Evolutionary conservation across 1,139 yeast genomes (phyloP), one percentile per base, ranked within the genome.

Genomic region (Blastobotrys elegans): DNA sequence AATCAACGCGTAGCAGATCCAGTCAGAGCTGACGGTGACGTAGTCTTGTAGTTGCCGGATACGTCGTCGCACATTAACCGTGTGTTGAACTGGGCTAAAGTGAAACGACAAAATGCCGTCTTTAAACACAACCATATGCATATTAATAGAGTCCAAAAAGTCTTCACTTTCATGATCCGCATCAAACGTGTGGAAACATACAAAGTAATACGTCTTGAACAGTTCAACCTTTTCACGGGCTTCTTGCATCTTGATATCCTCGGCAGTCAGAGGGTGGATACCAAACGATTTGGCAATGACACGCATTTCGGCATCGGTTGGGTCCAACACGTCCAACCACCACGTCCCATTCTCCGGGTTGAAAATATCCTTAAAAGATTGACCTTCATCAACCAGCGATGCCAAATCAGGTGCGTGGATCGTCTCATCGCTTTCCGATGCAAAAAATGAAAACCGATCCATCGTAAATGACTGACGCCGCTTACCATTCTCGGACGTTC

Each of bases 291-390:
- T 89, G 24, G 95, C 81, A 14, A 92, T 62, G 0, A 86, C 94
- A 63, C 89, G 89, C 96, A 92, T 90, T 65, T 92, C 98, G 54
- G 87, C 96, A 59, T 90, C 98, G 0, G 96, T 86, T 2, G 98
- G 98, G 59, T 89, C 84, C 48, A 86, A 70, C 20, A 92, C 86
- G 65, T 92, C 98, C 10, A 92, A 73, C 97, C 98, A 92, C 76
- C 76, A 72, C 24, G 74, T 68, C 1, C 83, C 80, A 46, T 79
- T 79, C n/a, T 76, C 74, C 36, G 73, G 71, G 46, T 74, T 74
- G 64, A 89, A 88, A 40, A 88, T 66, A 24, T 80, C 79, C 50
- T 79, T 72, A 54, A 85, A 80, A 2, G 84, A 71, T 58, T 82
- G 79, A 2, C 80, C 84, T 1, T 82, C 81, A 17, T 72, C 71